Conservation (phyloP, 2,329 filamentous ascomycete species). For the Penicillium rolfsii region DNA sequence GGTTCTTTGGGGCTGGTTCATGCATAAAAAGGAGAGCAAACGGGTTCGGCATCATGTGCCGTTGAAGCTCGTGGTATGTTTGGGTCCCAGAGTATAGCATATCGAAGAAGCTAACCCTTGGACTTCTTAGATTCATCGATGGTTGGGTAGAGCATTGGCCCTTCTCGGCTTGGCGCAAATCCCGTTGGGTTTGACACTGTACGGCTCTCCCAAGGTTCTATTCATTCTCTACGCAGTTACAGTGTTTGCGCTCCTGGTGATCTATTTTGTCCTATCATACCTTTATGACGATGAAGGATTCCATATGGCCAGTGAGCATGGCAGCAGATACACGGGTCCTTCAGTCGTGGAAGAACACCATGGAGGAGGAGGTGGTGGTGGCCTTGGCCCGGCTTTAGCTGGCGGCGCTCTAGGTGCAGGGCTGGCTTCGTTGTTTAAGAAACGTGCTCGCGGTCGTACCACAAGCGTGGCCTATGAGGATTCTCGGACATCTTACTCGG, state of each 20-base stretch:
- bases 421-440: slow-evolving; percentile 55
- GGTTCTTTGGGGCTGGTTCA: slow-evolving; percentile 60
- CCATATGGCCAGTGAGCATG: slow-evolving; percentile 58
- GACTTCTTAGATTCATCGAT: slow-evolving; percentile 72
- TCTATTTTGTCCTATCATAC: slow-evolving; percentile 82
- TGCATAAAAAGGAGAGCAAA: slow-evolving; percentile 58
- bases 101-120: slow-evolving; percentile 16
- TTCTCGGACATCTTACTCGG: slow-evolving; percentile 61
- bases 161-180: slow-evolving; percentile 85
- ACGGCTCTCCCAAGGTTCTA: slow-evolving; percentile 81
- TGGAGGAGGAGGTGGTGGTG: slow-evolving; percentile 51
- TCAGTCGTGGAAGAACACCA: slow-evolving; percentile 54
- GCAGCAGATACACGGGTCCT: slow-evolving; percentile 58
- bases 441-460: slow-evolving; percentile 48
- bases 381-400: slow-evolving; percentile 52
- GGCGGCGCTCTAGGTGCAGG: slow-evolving; percentile 60
- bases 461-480: slow-evolving; percentile 48
- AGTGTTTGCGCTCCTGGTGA: slow-evolving; percentile 69
- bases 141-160: slow-evolving; percentile 77
- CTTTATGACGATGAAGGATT: slow-evolving; percentile 57
- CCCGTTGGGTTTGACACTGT: slow-evolving; percentile 84
- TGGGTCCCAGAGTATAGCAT: background rate
- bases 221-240: slow-evolving; percentile 87
- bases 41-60: slow-evolving; percentile 59
- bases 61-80: slow-evolving; percentile 60